Evolutionary conservation across 805 yeast genomes (phyloP).

Genomic region (Komagataella pseudopastoris): DNA sequence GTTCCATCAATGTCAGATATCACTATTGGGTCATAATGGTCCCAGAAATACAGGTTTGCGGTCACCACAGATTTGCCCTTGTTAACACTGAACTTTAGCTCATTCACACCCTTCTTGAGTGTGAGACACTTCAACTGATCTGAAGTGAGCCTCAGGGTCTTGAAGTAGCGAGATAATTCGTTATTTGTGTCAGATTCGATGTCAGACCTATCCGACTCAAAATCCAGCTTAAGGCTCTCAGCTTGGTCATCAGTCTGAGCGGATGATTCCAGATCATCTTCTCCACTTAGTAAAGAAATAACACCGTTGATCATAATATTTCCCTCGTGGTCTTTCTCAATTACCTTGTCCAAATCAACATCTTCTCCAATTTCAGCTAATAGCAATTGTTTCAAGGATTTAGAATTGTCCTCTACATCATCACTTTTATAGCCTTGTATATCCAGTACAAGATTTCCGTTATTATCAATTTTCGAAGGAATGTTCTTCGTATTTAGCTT

Average conservation of each 20-base stretch:
- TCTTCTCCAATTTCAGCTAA: constrained; percentile 60
- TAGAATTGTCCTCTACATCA: constrained; percentile 66
- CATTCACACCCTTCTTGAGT: constrained; percentile 69
- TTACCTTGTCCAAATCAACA: constrained; percentile 27
- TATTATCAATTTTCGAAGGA: constrained; percentile 76
- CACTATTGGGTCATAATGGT: constrained; percentile 73
- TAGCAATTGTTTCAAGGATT: constrained; percentile 56
- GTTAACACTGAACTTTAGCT: constrained; percentile 64
- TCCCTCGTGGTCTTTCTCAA: constrained; percentile 52
- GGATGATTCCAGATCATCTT: constrained; percentile 1
- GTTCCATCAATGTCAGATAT: constrained; percentile 98
- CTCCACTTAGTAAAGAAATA: constrained; percentile 6
- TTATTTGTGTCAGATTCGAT: constrained; percentile 1
- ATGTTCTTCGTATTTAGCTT: constrained; percentile 60
- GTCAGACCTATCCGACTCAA: constrained; percentile 4
- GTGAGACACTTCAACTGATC: constrained; percentile 72
- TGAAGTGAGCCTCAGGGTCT: constrained; percentile 80
- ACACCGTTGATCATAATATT: constrained; percentile 36
- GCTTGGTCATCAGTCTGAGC: neutral
- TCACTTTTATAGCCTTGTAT: constrained; percentile 94
- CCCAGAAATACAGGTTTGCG: constrained; percentile 76
- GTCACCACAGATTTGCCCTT: constrained; percentile 68
- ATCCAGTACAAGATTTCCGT: constrained; percentile 84
- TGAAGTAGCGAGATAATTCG: constrained; percentile 34
- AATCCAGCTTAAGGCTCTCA: constrained; percentile 8